Evolutionary conservation across 306 rosid species (phyloP), one percentile per base, ranked within the genome.

Genomic region (Adenanthera pavonina): DNA sequence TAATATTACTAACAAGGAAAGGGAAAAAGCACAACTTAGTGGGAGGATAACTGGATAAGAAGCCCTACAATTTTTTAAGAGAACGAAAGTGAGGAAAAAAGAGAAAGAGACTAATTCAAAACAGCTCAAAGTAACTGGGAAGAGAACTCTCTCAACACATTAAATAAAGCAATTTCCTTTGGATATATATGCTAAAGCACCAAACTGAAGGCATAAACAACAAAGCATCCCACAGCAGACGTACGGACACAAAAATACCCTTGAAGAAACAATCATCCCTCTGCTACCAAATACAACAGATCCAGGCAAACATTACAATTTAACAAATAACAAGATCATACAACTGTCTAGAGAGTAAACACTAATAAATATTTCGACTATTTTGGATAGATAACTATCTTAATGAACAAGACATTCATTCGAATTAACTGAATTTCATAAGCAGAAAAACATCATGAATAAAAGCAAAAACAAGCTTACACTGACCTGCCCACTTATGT

Each of bases 401-500:
- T 59, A 72, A 71, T 71, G 79, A 77, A 66, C 66, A 34, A 69
- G 43, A 54, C 40, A 69, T 15, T 15, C 64, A 62, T 30, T 76
- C 72, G 44, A 85, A 47, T 36, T 41, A 70, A 84, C 48, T 38
- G 34, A 77, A 77, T 48, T 40, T 16, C 60, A 33, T 56, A 11
- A 59, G 62, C 4, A 82, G 33, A 33, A 77, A 67, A 71, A 66
- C 9, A n/a, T 13, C 16, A 17, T 6, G 33, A 43, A 61, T 25
- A 75, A 16, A 69, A 76, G 46, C 41, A 59, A 61, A 83, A 40
- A 36, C 43, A 33, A 30, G 62, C 47, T 71, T 9, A 54, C 74
- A 84, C 94, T 83, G 78, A 95, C 99, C 97, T 95, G 99, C 56
- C 93, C 96, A 57, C 96, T 77, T 79, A 85, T 85, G 84, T 86